Evolutionary conservation across 2,329 filamentous ascomycete species (phyloP).

Genomic region (Xylariomycetidae sp.): DNA sequence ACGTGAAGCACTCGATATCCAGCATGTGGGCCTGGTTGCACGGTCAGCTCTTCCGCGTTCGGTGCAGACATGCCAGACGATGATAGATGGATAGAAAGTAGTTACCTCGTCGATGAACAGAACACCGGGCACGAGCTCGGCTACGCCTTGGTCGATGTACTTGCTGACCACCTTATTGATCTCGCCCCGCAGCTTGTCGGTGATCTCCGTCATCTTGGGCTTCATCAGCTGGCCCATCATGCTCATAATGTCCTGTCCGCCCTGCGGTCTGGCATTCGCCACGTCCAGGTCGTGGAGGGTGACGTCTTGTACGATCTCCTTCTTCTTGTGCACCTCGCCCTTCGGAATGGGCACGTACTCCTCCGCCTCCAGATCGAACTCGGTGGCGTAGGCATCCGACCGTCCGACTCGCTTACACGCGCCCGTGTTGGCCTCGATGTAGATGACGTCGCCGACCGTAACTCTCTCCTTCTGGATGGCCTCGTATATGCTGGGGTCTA

Average conservation of each 20-base stretch:
- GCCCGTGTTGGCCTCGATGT: constrained; percentile 98
- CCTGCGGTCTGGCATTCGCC: constrained; percentile 90
- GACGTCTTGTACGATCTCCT: constrained; percentile 98
- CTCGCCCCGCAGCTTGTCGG: constrained; percentile 88
- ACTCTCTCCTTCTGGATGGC: constrained; percentile 98
- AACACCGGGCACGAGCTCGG: constrained; percentile 95
- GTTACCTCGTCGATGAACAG: constrained; percentile 95
- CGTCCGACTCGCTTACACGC: constrained; percentile 95
- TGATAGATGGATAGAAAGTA: background rate
- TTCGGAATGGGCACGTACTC: constrained; percentile 99
- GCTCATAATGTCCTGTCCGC: constrained; percentile 98
- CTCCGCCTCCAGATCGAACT: constrained; percentile 97
- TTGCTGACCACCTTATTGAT: constrained; percentile 99
- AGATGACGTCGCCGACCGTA: constrained; percentile 93
- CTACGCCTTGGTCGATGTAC: constrained; percentile 97
- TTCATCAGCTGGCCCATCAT: constrained; percentile 99
- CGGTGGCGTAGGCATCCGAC: constrained; percentile 94
- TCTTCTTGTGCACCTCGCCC: constrained; percentile 99
- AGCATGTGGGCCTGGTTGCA: constrained; percentile 86
- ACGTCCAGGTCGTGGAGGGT: constrained; percentile 95
- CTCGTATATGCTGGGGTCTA: constrained; percentile 98
- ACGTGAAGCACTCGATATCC: constrained; percentile 98
- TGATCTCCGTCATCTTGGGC: constrained; percentile 99
- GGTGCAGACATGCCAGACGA: constrained; percentile 1
- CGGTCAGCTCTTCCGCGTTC: constrained; percentile 8